Evolutionary conservation across 495 filamentous ascomycete species (phyloP).

Genomic region (Aspergillus funiculosus): DNA sequence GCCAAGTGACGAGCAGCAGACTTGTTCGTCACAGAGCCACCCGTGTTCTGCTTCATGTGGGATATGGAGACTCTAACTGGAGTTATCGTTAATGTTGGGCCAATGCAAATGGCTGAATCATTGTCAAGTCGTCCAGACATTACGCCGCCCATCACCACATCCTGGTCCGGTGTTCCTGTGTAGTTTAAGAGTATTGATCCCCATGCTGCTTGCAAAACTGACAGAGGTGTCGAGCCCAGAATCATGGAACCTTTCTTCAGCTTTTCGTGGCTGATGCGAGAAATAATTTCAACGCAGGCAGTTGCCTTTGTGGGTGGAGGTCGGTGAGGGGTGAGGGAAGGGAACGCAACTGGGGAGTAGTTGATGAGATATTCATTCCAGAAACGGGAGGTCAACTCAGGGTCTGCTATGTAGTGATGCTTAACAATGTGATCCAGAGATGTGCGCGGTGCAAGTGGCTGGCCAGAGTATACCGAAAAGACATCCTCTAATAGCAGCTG

Average conservation of each 20-base stretch:
- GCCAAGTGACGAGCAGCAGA: slow-evolving; percentile 19
- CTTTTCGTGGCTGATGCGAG: slow-evolving; percentile 12
- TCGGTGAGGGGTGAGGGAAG: slow-evolving; percentile 18
- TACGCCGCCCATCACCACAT: slow-evolving; percentile 48
- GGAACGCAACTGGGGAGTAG: slow-evolving; percentile 24
- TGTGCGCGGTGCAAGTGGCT: slow-evolving; percentile 17
- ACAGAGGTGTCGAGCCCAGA: slow-evolving; percentile 59
- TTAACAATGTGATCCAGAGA: slow-evolving; percentile 28
- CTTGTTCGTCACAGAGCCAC: slow-evolving; percentile 13
- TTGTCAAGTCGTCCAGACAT: slow-evolving; percentile 63
- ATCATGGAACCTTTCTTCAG: slow-evolving; percentile 19
- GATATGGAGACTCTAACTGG: slow-evolving; percentile 44
- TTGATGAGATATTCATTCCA: slow-evolving; percentile 51
- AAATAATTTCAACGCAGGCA: slow-evolving; percentile 18
- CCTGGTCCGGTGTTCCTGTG: slow-evolving; percentile 32
- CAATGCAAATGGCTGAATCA: slow-evolving; percentile 54
- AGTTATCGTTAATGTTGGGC: slow-evolving; percentile 72
- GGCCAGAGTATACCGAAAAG: slow-evolving; percentile 24
- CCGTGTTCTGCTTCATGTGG: slow-evolving; percentile 5
- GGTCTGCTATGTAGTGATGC: slow-evolving; percentile 33
- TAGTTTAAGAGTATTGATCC: slow-evolving; percentile 47
- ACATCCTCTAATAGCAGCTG: slow-evolving; percentile 62
- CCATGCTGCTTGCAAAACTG: slow-evolving; percentile 69
- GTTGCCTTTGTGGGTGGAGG: slow-evolving; percentile 10
- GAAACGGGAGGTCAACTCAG: slow-evolving; percentile 47